Evolutionary conservation across 2,329 filamentous ascomycete species (phyloP).

Genomic region (Aspergillaceae sp.): DNA sequence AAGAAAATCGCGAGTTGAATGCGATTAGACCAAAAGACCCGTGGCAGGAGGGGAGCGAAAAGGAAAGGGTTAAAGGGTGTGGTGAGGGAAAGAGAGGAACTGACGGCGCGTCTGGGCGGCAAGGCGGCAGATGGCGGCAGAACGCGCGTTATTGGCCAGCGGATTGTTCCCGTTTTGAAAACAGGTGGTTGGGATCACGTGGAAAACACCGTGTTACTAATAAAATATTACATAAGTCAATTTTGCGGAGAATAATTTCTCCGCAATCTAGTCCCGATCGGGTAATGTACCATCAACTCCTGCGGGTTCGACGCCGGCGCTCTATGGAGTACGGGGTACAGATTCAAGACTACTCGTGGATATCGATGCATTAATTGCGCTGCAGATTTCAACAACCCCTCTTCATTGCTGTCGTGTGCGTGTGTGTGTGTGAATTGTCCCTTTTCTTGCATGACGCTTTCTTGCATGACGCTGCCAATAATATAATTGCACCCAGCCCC

Average conservation of each 20-base stretch:
- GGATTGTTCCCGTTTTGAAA: neutral
- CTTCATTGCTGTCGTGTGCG: neutral
- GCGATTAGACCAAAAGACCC: neutral
- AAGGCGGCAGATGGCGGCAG: neutral
- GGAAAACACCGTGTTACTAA: constrained; percentile 5
- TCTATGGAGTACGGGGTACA: neutral
- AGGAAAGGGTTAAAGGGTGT: constrained; percentile 1
- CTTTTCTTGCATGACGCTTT: neutral
- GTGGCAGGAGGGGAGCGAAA: neutral
- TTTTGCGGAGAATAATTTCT: no score
- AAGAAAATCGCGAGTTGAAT: neutral
- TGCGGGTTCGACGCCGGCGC: constrained; percentile 6
- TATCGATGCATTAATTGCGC: no score
- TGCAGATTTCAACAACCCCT: no score
- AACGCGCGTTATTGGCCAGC: neutral
- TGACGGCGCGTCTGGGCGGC: no score
- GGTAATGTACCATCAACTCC: constrained; percentile 22
- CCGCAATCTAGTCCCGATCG: constrained; percentile 7
- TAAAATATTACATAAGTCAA: neutral
- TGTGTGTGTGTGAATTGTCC: no score
- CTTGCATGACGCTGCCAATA: neutral
- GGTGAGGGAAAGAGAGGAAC: neutral
- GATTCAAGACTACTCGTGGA: neutral
- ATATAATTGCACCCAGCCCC: neutral
- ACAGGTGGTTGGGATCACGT: constrained; percentile 25